Percentiles rank a stretch among this genome's conserved stretches.
Evolutionary conservation across 148 eudicot species (phyloP).

Genomic region (Rhododendron mucronatum): DNA sequence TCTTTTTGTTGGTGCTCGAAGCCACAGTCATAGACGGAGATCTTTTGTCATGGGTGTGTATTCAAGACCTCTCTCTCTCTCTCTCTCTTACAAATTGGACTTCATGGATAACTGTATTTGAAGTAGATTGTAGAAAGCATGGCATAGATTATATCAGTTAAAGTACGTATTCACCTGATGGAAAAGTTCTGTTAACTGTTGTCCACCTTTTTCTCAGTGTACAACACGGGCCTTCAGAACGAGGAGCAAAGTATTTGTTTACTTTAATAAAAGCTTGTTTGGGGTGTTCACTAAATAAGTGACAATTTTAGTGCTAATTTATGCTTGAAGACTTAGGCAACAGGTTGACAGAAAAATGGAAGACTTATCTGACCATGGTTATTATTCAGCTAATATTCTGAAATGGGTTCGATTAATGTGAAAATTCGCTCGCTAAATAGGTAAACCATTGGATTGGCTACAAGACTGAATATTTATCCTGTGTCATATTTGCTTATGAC

Average conservation of each 20-base stretch:
- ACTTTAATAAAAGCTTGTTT: background rate
- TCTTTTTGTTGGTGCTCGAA: conserved; percentile 78
- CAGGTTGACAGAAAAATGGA: background rate
- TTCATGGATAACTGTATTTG: background rate
- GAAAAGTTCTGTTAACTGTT: background rate
- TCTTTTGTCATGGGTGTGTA: conserved; percentile 87
- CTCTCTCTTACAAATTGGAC: background rate
- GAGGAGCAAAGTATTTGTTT: conserved; percentile 2
- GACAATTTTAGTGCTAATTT: background rate
- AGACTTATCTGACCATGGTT: background rate
- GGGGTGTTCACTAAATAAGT: background rate
- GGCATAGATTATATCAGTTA: background rate
- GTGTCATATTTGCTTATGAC: background rate
- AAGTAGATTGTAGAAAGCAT: background rate
- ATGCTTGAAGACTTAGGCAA: background rate
- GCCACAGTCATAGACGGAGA: conserved; percentile 85
- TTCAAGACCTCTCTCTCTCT: conserved; percentile 9
- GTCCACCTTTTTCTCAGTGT: background rate
- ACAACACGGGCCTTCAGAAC: background rate
- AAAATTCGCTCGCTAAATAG: background rate
- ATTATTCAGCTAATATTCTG: background rate
- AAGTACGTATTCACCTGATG: background rate
- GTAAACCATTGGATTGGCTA: background rate
- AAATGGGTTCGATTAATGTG: background rate
- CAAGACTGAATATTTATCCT: background rate